A percentile compares a stretch with the other conserved stretches of the same genome.
phyloP scores from a whole-genome alignment of 768 basidiomycete genomes.

The Tephrocybe sp. region DNA sequence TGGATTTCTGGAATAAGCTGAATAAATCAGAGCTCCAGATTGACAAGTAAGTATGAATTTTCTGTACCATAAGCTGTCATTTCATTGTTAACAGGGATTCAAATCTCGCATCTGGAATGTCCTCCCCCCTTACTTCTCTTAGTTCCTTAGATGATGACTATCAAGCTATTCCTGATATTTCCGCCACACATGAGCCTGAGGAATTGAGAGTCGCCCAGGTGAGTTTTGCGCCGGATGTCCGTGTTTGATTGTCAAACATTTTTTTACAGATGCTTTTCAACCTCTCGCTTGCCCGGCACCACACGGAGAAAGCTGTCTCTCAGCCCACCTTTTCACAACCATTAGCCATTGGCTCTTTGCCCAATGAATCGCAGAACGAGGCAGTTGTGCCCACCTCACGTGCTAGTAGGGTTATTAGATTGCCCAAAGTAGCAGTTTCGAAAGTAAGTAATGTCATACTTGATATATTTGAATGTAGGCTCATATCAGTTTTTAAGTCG shows the following conservation, averaged over 20 bases:
- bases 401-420: constrained; percentile 15
- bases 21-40: constrained; percentile 39
- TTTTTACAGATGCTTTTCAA: constrained; percentile 34
- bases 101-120: constrained; percentile 48
- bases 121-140: constrained; percentile 71
- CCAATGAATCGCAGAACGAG: constrained; percentile 30
- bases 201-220: constrained; percentile 64
- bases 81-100: constrained; percentile 27
- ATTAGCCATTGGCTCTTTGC: constrained; percentile 14
- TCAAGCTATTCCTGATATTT: constrained; percentile 24
- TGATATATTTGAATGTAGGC: background rate
- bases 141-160: constrained; percentile 71
- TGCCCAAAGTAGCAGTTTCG: constrained; percentile 10
- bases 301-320: too few relatives aligned
- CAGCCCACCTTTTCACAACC: constrained; percentile 3
- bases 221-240: background rate
- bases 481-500: background rate
- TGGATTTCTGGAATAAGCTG: constrained; percentile 95
- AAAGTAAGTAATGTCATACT: constrained; percentile 13
- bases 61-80: background rate
- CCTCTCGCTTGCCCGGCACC: too few relatives aligned
- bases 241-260: background rate
- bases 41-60: constrained; percentile 36
- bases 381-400: constrained; percentile 19
- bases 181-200: constrained; percentile 35